A percentile compares a stretch with the other conserved stretches of the same genome.
phyloP scores from a whole-genome alignment of 176 grass and related monocot species.

The Carex myosuroides region DNA sequence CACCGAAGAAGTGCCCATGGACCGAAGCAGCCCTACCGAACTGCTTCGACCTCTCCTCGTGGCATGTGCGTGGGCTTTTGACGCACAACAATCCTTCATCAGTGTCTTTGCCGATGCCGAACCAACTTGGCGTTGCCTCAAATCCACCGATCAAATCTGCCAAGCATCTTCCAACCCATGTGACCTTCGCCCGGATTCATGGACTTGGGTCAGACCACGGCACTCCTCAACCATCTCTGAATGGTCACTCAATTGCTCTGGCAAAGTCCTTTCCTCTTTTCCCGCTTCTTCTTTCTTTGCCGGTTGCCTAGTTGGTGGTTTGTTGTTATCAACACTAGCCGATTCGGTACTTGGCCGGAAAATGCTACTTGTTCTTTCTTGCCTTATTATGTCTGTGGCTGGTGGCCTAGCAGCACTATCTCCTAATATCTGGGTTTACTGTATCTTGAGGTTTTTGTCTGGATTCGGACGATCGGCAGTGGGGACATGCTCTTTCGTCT shows the following conservation, averaged over 20 bases:
- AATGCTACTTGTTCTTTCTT: conserved; percentile 47
- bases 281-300: conserved; percentile 65
- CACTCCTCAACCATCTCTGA: conserved; percentile 49
- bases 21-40: conserved; percentile 7
- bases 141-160: conserved; percentile 20
- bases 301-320: conserved; percentile 60
- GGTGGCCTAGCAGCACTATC: conserved; percentile 41
- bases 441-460: conserved; percentile 49
- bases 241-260: conserved; percentile 62
- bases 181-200: conserved; percentile 30
- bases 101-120: conserved; percentile 71
- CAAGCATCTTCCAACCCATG: conserved; percentile 26
- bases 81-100: conserved; percentile 85
- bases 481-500: conserved; percentile 49
- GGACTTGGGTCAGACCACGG: conserved; percentile 47
- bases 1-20: neutral
- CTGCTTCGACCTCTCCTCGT: conserved; percentile 47
- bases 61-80: conserved; percentile 66
- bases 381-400: conserved; percentile 44
- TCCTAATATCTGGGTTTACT: conserved; percentile 78
- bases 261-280: conserved; percentile 48
- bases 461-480: conserved; percentile 55
- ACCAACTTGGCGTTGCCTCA: conserved; percentile 57
- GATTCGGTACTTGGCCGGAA: conserved; percentile 59
- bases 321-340: conserved; percentile 62